Base-by-base conservation (phyloP, 495 filamentous ascomycete species). In the Bacidia gigantensis region DNA sequence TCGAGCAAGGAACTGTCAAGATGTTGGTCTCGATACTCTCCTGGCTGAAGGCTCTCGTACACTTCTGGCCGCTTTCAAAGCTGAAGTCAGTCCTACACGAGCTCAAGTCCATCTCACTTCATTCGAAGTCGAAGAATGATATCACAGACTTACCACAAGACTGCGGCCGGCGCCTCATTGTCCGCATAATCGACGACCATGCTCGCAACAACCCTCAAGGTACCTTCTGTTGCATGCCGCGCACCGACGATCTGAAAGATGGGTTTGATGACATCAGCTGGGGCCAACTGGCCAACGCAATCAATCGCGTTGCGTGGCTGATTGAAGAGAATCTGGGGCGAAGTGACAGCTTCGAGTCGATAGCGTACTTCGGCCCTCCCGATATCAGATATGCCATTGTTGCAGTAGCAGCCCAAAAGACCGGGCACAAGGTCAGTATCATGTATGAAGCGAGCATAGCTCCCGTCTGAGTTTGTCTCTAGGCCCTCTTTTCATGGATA, bases 301-400 rank as follows among this genome's bases (percentile, higher is more conserved):
- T 69, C 9, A 66, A 71, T 46, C 55, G 59, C 10, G 18, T 65
- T 35, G 55, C 63, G 7, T 35, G 38, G 2, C 62, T 60, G 58
- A 55, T 69, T 14, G 53, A 63, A 10, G n/a, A 58, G 1, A 54
- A 40, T 0, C 47, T 69, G 21, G 67, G 66, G 3, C 51, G 46
- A 14, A 57, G 7, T 7, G 14, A 56, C 26, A 12, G 23, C 14
- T 66, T 58, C 35, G 61, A 65, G 26, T 56, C 62, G 2, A 21
- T 69, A 7, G 64, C 56, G 3, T 71, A 66, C 41, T 52, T 63
- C 17, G 69, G 66, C 23, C 50, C 56, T 17, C 64, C 69, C 49
- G 68, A 77, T 56, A 44, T 72, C 0, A 67, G 70, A 14, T 73
- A 73, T 42, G 53, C 60, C 23, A 56, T 72, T 1, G 56, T 74